Percentiles rank a stretch among this genome's conserved stretches.
phyloP scores from a whole-genome alignment of 306 rosid genomes.

The Prinsepia uniflora region DNA sequence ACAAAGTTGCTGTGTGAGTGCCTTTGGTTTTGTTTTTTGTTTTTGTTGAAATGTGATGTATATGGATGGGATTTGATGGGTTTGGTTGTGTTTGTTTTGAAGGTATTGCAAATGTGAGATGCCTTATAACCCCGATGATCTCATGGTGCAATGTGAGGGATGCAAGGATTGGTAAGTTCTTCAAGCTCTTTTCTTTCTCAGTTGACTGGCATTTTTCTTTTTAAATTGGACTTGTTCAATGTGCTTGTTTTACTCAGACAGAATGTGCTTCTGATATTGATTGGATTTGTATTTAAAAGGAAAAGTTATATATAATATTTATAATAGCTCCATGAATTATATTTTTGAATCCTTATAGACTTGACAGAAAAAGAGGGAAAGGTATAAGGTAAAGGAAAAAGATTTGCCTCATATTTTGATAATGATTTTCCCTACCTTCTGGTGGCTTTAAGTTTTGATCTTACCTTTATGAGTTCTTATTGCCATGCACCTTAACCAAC shows the following conservation, averaged over 20 bases:
- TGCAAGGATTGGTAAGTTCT: conserved; percentile 87
- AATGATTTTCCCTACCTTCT: background rate
- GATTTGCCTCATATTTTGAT: background rate
- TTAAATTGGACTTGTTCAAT: background rate
- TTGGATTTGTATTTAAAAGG: background rate
- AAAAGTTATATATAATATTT: too few species aligned
- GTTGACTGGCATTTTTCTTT: conserved; percentile 11
- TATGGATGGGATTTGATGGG: background rate
- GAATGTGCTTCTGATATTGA: background rate
- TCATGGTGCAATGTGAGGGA: conserved; percentile 94
- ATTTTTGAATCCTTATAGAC: too few species aligned
- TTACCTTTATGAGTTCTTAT: conserved; percentile 3
- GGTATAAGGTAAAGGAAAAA: background rate
- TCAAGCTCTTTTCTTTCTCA: conserved; percentile 21
- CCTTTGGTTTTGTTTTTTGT: background rate
- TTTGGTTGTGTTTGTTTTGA: conserved; percentile 27
- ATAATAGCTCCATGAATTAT: too few species aligned
- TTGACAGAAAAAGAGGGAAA: too few species aligned
- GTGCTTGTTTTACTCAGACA: background rate
- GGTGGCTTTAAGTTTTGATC: background rate
- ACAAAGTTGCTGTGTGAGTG: conserved; percentile 91
- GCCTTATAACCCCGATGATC: conserved; percentile 95
- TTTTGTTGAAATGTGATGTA: background rate
- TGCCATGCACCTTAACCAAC: background rate
- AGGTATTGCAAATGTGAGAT: conserved; percentile 95